Evolutionary conservation across 2,329 filamentous ascomycete genomes (phyloP), one percentile per base, ranked within the genome.

Genomic region (Dothistroma septosporum): DNA sequence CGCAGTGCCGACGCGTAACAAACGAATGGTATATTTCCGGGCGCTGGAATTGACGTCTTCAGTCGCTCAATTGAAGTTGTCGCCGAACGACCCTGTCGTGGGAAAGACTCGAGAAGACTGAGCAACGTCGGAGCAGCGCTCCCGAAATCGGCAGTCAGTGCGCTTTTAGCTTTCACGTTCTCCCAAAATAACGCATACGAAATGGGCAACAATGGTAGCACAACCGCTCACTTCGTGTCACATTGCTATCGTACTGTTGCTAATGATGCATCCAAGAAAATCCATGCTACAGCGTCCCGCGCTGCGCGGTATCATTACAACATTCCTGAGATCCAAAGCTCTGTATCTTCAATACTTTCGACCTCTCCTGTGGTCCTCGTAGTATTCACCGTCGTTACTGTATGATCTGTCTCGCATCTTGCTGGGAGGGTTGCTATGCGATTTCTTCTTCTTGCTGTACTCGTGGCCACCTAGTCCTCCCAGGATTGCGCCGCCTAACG

Each of bases 401-500:
- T 62, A 62, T 16, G 60, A 62, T 44, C 62, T 55, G 32, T 61
- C 62, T 46, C 59, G 54, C 31, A 56, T 41, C 32, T 53, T 52
- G 14, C 33, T 60, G 12, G 62, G 58, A 33, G 50, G 50, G 46
- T 68, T 68, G 46, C 68, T 68, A 37, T 65, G 61, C 14, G 60
- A 53, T 44, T 61, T 58, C 37, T 74, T 48, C 37, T 68, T 67
- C 66, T 74, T 72, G 41, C 73, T 74, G 62, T 76, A 74, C 66
- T 78, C 76, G 58, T 76, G 72, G 0, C 76, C 77, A 0, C 76
- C 76, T 19, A 77, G 70, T 4, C 77, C 77, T 14, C 77, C 77
- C 0, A 79, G 60, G 11, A 79, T 65, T 21, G 78, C 67, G 0
- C 77, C 72, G 7, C 72, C 72, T 7, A 74, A 31, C 14, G 72